A percentile compares a stretch with the other conserved stretches of the same genome.
phyloP scores from a whole-genome alignment of 148 eudicot genomes.

The Vaccinium vitisidaea region DNA sequence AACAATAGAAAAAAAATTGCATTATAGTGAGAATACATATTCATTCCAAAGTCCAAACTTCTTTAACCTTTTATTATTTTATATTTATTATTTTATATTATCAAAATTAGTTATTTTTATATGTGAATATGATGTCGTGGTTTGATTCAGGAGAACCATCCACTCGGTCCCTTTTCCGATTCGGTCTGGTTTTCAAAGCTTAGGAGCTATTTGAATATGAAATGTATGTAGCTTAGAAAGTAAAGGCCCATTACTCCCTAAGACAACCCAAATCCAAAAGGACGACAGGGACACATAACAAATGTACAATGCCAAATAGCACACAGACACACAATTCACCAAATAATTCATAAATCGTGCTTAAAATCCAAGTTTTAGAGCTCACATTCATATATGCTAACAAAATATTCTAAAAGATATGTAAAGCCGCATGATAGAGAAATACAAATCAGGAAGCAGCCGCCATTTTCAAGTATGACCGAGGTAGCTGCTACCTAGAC shows the following conservation, averaged over 20 bases:
- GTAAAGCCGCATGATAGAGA: neutral
- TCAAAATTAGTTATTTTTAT: neutral
- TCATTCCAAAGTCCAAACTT: neutral
- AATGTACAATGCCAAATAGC: neutral
- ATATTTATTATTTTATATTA: neutral
- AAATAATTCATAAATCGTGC: neutral
- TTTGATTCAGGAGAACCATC: neutral
- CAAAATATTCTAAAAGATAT: neutral
- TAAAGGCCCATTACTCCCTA: neutral
- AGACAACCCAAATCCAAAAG: neutral
- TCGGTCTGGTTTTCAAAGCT: neutral
- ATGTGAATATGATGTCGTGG: neutral
- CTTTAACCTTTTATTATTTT: too few species aligned
- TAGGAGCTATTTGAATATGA: neutral
- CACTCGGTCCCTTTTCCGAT: neutral
- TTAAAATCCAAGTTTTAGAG: neutral
- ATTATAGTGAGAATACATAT: neutral
- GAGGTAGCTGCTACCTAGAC: too few species aligned
- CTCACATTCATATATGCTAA: neutral
- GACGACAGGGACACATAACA: neutral
- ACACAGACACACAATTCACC: conserved; percentile 6
- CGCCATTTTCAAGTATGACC: neutral
- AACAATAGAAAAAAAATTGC: neutral
- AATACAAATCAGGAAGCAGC: neutral
- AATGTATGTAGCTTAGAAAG: neutral